Base-by-base conservation (phyloP, 345 rosid species). In the Melaleuca alternifolia region DNA sequence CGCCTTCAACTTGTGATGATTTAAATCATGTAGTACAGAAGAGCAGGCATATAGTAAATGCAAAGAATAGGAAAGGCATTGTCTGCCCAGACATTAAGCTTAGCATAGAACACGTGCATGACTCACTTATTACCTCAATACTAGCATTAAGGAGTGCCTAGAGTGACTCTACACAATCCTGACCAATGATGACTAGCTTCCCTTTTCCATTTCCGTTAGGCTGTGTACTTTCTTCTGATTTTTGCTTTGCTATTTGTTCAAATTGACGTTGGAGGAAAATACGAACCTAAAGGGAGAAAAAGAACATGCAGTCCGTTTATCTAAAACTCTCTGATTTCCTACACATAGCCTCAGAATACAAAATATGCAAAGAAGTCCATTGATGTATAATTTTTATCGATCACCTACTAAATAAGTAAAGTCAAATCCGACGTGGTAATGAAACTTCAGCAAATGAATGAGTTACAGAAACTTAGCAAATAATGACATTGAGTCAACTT, bases 91-190 rank as follows among this genome's bases (percentile, higher is more conserved):
- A n/a, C 57, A 51, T 26, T 83, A 28, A 83, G 62, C 85, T 65
- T 65, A 33, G 79, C 81, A 56, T 13, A 44, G 37, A 28, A 53
- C 20, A 53, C 30, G 50, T 77, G 26, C 37, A 53, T 3, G 13
- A 41, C 53, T 57, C n/a, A 51, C 84, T 54, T 77, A 57, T 83
- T 92, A 94, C 99, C 98, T 96, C 97, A 52, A 87, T 92, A 82
- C 94, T 92, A 87, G 91, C 93, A 87, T 83, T 92, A 79, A 95
- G 95, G 83, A 96, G 98, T 50, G 99, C 98, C 93, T 94, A 92
- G 65, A 97, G 98, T 30, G 99, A 99, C 91, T 97, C 99, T 52
- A 96, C 86, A 85, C 95, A 93, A 89, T 94, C 94, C 91, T 94
- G 99, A 89, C 96, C 95, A 85, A 96, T 93, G 87, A 97, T 94